These are phyloP conservation scores for Berberis vulgaris DNA, from an alignment of 164 flowering plant genomes.

Conservation along the genomic window DNA sequence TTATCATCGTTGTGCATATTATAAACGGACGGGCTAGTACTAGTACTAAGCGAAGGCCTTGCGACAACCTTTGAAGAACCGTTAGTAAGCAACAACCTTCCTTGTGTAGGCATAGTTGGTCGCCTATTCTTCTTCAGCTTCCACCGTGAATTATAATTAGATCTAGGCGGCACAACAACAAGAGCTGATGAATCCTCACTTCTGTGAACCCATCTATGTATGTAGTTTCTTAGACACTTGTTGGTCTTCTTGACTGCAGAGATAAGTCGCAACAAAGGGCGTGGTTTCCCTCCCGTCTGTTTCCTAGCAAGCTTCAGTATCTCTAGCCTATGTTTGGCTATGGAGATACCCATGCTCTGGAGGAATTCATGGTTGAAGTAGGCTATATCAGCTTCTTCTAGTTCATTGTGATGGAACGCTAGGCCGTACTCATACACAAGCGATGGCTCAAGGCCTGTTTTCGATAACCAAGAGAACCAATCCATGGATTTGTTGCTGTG, in stretches of 20 bases:
- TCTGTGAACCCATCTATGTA: conserved; percentile 27
- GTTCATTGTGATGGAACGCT: conserved; percentile 56
- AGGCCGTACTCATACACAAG: conserved; percentile 56
- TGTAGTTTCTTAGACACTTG: conserved; percentile 29
- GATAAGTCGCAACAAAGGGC: conserved; percentile 38
- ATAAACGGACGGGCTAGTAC: conserved; percentile 19
- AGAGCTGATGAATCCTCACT: conserved; percentile 50
- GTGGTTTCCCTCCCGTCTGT: conserved; percentile 24
- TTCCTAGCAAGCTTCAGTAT: conserved; percentile 70
- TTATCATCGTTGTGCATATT: conserved; percentile 11
- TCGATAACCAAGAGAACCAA: conserved; percentile 82
- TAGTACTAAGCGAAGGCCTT: conserved; percentile 8
- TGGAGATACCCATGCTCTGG: conserved; percentile 68
- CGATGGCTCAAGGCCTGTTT: conserved; percentile 44
- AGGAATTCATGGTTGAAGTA: conserved; percentile 83
- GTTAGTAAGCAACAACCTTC: conserved; percentile 44
- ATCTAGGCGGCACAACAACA: conserved; percentile 40
- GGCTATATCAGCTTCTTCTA: conserved; percentile 46
- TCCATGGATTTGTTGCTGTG: conserved; percentile 36
- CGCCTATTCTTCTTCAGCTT: conserved; percentile 52
- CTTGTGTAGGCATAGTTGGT: conserved; percentile 21
- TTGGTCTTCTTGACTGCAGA: conserved; percentile 45
- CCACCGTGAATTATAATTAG: conserved; percentile 40
- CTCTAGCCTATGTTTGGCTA: conserved; percentile 82
- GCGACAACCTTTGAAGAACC: conserved; percentile 26